Evolutionary conservation across 805 yeast species (phyloP).

Genomic region (Ogataea zsoltii): DNA sequence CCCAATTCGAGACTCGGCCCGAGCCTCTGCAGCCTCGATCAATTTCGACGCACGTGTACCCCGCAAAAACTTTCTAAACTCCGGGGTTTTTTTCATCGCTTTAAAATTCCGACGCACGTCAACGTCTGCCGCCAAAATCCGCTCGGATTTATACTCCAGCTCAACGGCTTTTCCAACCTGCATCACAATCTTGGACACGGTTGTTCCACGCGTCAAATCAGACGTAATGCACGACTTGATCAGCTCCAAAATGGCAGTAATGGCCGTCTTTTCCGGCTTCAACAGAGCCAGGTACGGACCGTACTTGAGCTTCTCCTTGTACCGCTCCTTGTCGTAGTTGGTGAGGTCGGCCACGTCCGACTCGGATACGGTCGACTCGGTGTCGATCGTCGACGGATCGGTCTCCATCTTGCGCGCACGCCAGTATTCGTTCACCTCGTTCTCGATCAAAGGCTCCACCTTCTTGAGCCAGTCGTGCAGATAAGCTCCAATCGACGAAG

Average conservation of each 20-base stretch:
- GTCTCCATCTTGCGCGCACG: slow-evolving; percentile 39
- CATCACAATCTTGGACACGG: slow-evolving; percentile 78
- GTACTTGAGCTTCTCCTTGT: slow-evolving; percentile 49
- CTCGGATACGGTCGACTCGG: background rate
- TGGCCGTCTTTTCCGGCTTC: slow-evolving; percentile 77
- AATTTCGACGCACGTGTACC: slow-evolving; percentile 30
- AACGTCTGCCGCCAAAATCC: slow-evolving; percentile 56
- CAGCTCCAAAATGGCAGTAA: slow-evolving; percentile 80
- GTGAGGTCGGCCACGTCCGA: background rate
- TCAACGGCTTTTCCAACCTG: slow-evolving; percentile 85
- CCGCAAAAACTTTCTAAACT: slow-evolving; percentile 42
- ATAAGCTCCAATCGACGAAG: slow-evolving; percentile 66
- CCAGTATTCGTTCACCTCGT: slow-evolving; percentile 61
- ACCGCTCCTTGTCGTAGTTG: slow-evolving; percentile 23
- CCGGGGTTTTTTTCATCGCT: slow-evolving; percentile 48
- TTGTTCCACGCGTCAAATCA: slow-evolving; percentile 77
- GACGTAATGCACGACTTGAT: slow-evolving; percentile 73
- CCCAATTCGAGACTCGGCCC: slow-evolving; percentile 22
- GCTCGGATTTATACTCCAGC: slow-evolving; percentile 75
- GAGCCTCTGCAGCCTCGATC: slow-evolving; percentile 28
- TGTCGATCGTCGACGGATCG: background rate
- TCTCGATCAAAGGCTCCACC: slow-evolving; percentile 67
- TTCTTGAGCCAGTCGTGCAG: slow-evolving; percentile 84
- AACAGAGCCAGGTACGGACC: slow-evolving; percentile 79
- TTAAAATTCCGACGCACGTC: slow-evolving; percentile 53